Evolutionary conservation across 768 basidiomycete species (phyloP), one percentile per base, ranked within the genome.

Genomic region (Psilocybe cyanescens): DNA sequence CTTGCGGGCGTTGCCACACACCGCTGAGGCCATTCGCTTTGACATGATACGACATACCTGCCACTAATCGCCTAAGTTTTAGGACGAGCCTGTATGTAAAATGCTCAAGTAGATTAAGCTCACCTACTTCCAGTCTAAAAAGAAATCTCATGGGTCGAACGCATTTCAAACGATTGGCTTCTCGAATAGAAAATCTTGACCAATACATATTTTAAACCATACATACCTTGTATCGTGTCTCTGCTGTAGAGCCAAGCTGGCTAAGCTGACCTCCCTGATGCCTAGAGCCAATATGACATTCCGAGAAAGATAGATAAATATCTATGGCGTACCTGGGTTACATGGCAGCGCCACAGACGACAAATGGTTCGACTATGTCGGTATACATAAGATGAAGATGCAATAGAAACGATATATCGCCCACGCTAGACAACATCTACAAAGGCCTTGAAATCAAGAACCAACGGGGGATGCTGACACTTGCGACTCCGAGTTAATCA

Each of bases 11-110:
- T 60, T 47, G 53, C 45, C 52, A 47, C 53, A 33, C 29, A 45
- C 29, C 30, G 33, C 44, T 45, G 46, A 60, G 47, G 54, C 48
- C 46, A 55, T 44, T 54, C 33, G 28, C 29, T 24, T 31, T 54
- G 53, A 41, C 54, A 60, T 37, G 54, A 19, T 60, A 49, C 45
- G 52, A 54, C 59, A 60, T 55, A 55, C 45, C 46, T 44, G 41
- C 41, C 41, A 53, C n/a, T 53, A 17, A 14, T 53, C 12, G 31
- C 14, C 24, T 17, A 46, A 46, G 28, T 17, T 29, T 46, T 45
- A 45, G 29, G 16, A 31, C n/a, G n/a, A 45, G 12, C 39, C 8
- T 33, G 55, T 56, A 56, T 56, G 55, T 45, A 56, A 56, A 56
- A 29, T 46, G 30, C 31, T 44, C 28, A 45, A 56, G 44, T 17